A percentile compares a stretch with the other conserved stretches of the same genome.
Evolutionary conservation across 2,329 filamentous ascomycete species (phyloP).

Genomic region (Penicillium paneum): DNA sequence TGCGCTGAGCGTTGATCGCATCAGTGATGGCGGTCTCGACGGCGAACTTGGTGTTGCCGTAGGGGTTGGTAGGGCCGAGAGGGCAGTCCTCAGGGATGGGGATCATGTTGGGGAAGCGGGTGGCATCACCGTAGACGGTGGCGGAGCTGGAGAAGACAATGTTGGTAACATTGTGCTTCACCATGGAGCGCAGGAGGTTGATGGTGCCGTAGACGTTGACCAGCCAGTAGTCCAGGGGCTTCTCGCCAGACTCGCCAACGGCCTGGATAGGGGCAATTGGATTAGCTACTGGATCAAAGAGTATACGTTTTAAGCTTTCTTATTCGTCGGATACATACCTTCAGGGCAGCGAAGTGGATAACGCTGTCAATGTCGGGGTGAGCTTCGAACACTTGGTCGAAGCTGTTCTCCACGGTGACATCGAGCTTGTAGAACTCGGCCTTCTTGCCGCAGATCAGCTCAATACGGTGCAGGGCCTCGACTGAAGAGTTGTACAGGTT

Average conservation of each 20-base stretch:
- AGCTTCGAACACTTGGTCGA: conserved; percentile 83
- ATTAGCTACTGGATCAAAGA: neutral
- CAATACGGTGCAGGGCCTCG: conserved; percentile 89
- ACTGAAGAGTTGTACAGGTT: conserved; percentile 95
- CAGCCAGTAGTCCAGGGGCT: conserved; percentile 94
- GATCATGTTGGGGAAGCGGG: conserved; percentile 95
- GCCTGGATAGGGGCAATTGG: conserved; percentile 55
- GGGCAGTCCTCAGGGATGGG: conserved; percentile 97
- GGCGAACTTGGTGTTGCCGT: conserved; percentile 92
- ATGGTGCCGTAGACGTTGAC: conserved; percentile 95
- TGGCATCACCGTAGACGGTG: conserved; percentile 97
- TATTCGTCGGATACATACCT: conserved; percentile 53
- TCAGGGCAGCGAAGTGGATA: conserved; percentile 97
- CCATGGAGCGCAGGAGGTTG: conserved; percentile 80
- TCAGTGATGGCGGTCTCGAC: conserved; percentile 92
- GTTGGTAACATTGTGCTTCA: conserved; percentile 84
- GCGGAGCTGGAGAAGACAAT: conserved; percentile 98
- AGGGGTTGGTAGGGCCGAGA: conserved; percentile 93
- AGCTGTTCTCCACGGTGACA: conserved; percentile 76
- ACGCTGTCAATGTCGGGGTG: conserved; percentile 96
- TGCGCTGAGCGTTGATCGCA: conserved; percentile 80
- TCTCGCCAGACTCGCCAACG: conserved; percentile 90
- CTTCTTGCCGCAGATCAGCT: conserved; percentile 85
- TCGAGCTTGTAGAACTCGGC: conserved; percentile 82
- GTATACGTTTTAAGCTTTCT: neutral